Conservation (phyloP, 75 land plant species). For the Pinus taeda region DNA sequence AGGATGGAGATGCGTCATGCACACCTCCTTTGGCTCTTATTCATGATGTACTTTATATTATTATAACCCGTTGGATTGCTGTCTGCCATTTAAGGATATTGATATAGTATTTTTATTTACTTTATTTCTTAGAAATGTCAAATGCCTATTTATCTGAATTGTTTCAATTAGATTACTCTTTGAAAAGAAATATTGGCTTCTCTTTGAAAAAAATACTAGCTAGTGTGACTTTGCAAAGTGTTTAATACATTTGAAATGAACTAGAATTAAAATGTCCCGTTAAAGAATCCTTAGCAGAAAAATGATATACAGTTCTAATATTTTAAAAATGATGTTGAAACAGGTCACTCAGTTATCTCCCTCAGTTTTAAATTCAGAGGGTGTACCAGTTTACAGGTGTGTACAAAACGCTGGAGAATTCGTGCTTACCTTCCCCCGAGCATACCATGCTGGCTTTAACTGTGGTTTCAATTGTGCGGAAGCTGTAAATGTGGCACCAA, state of each 20-base stretch:
- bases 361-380: constrained; percentile 59
- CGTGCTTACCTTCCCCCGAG: constrained; percentile 83
- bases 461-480: constrained; percentile 92
- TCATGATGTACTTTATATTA: no score
- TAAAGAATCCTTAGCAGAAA: background rate
- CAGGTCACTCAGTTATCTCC: constrained; percentile 85
- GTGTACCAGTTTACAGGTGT: constrained; percentile 74
- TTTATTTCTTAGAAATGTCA: no score
- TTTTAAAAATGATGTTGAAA: background rate
- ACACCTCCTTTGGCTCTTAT: background rate
- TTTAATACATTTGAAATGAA: background rate
- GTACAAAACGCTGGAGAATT: constrained; percentile 80
- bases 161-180: no score
- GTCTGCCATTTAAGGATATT: no score
- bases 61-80: no score
- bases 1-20: background rate
- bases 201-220: background rate
- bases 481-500: constrained; percentile 83
- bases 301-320: background rate
- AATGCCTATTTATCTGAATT: no score
- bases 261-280: background rate
- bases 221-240: background rate
- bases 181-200: no score
- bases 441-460: constrained; percentile 85
- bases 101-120: no score